Evolutionary conservation across 176 grass and related monocot species (phyloP), one percentile per base, ranked within the genome.

Genomic region (Rhynchospora pubera): DNA sequence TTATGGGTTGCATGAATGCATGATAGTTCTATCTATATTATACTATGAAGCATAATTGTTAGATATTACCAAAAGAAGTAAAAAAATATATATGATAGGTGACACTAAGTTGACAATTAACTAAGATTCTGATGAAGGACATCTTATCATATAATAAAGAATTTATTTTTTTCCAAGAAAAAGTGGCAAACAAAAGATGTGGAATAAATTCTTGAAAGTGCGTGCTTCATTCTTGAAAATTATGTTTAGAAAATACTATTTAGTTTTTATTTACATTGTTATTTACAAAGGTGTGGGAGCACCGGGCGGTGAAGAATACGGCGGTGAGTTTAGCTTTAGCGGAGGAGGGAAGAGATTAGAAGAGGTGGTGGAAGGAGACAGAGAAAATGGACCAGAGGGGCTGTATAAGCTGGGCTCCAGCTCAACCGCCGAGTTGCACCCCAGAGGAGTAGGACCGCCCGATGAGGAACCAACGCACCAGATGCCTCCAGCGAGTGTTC

Each of bases 401-500:
- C 65, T 87, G 86, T 82, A 85, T 79, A 97, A 91, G 88, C 72
- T 88, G 32, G 83, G 55, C 1, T 91, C 83, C 55, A 85, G 79
- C 62, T 89, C 89, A 34, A 87, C 91, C 3, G 82, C 85, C 0
- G 87, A 91, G 75, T 72, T 87, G 28, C 89, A 83, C 81, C 78
- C 75, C 3, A 97, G 85, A 73, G 65, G 75, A 79, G 62, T 14
- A 44, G 60, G 26, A 39, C 6, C 59, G 83, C 51, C 2, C 50
- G 62, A 67, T 56, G 80, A 79, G 9, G 50, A 44, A 52, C 8
- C 18, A 45, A 52, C 64, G 73, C 87, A 86, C 9, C 90, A 93
- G 67, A 93, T 91, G 91, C 94, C 94, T 19, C 88, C 94, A 60
- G 82, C 94, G 32, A 92, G 94, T 88, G 94, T 97, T 9, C 87